These are phyloP conservation scores for Phaseolus lunatus DNA, from an alignment of 306 rosid species.

Conservation along the genomic window DNA sequence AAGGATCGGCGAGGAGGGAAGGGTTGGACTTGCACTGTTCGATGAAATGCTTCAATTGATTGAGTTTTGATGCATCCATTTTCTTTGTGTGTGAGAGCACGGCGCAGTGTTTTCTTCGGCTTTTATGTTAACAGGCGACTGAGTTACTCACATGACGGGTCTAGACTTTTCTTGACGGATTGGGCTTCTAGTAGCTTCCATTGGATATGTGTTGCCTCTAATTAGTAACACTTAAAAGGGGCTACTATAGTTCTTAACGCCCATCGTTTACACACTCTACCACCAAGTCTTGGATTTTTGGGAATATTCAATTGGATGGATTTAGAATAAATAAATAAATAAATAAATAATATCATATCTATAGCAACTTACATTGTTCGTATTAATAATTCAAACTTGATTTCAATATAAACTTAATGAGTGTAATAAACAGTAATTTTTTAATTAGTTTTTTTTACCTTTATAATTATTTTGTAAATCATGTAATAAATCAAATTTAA, in stretches of 20 bases:
- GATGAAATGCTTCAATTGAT: conserved; percentile 72
- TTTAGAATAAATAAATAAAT: not conserved
- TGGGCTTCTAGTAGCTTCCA: conserved; percentile 48
- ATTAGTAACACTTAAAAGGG: not conserved
- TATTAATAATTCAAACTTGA: no score
- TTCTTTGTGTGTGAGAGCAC: conserved; percentile 21
- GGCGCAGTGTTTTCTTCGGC: not conserved
- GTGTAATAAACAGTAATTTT: no score
- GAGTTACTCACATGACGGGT: conserved; percentile 5
- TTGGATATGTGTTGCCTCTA: not conserved
- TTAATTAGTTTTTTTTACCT: no score
- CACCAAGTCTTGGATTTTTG: not conserved
- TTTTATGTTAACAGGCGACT: conserved; percentile 24
- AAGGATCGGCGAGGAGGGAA: conserved; percentile 74
- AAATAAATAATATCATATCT: no score
- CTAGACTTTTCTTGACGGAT: conserved; percentile 37
- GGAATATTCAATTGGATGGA: not conserved
- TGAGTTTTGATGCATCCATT: conserved; percentile 73
- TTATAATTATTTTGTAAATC: no score
- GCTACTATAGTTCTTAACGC: not conserved
- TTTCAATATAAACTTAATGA: no score
- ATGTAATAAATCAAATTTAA: no score
- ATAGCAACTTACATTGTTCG: no score
- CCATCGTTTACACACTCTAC: not conserved
- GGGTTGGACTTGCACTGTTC: conserved; percentile 84